These are phyloP conservation scores for Pichia heedii DNA, from an alignment of 805 yeast genomes.

Conservation along the genomic window DNA sequence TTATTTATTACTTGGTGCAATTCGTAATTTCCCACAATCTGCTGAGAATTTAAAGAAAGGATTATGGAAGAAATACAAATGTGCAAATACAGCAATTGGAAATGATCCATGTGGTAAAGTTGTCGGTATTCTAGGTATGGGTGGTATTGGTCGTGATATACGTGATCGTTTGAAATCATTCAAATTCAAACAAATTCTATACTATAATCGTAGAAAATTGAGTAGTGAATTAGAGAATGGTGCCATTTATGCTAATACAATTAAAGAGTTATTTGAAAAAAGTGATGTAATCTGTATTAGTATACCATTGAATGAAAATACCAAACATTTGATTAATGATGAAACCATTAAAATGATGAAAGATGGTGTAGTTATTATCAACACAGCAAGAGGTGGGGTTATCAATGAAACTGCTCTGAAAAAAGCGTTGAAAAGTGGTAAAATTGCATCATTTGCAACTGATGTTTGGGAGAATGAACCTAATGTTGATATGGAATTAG, in stretches of 20 bases:
- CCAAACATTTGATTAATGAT: constrained; percentile 60
- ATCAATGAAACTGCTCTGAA: constrained; percentile 57
- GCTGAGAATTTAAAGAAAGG: constrained; percentile 46
- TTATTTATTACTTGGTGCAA: constrained; percentile 40
- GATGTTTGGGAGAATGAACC: constrained; percentile 79
- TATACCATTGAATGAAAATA: constrained; percentile 65
- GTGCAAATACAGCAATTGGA: constrained; percentile 55
- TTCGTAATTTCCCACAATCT: constrained; percentile 55
- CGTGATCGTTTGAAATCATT: constrained; percentile 65
- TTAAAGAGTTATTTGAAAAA: constrained; percentile 54
- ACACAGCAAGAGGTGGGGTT: constrained; percentile 86
- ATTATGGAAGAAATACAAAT: constrained; percentile 45
- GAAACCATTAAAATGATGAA: constrained; percentile 61
- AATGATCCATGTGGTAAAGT: constrained; percentile 67
- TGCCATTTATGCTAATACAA: constrained; percentile 54
- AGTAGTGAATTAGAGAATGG: constrained; percentile 55
- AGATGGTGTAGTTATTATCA: constrained; percentile 66
- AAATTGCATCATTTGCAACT: constrained; percentile 57
- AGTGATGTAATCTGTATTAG: constrained; percentile 69
- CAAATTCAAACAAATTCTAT: constrained; percentile 62
- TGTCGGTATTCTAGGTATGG: constrained; percentile 80
- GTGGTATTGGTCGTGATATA: constrained; percentile 82
- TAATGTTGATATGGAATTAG: constrained; percentile 52
- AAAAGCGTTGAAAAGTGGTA: constrained; percentile 49
- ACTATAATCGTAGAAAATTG: constrained; percentile 61